Evolutionary conservation across 2,329 filamentous ascomycete species (phyloP).

Genomic region (Penicillium sp.): DNA sequence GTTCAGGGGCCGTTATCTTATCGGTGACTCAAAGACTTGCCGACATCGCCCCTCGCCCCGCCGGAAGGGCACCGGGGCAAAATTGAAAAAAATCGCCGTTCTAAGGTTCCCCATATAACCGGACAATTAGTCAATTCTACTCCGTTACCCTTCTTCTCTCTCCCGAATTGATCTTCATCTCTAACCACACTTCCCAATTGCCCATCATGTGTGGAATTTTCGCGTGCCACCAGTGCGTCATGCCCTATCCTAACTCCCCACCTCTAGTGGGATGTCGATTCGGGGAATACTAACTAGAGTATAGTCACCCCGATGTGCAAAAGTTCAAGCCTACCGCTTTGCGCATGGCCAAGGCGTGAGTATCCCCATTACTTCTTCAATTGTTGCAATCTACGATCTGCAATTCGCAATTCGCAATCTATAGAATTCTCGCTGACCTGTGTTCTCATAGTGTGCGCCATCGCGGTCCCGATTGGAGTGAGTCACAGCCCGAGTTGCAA

Average conservation of each 20-base stretch:
- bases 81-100: conserved; percentile 20
- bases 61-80: conserved; percentile 5
- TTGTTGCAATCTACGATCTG: neutral
- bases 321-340: conserved; percentile 96
- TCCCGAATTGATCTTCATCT: conserved; percentile 14
- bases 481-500: conserved; percentile 47
- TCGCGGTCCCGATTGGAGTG: conserved; percentile 97
- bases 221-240: conserved; percentile 80
- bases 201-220: conserved; percentile 93
- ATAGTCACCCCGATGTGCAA: conserved; percentile 82
- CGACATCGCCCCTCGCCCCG: conserved; percentile 26
- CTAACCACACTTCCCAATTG: conserved; percentile 21
- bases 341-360: conserved; percentile 90
- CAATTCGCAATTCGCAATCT: neutral
- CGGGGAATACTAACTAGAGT: conserved; percentile 19
- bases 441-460: conserved; percentile 71
- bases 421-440: conserved; percentile 34
- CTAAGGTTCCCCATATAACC: conserved; percentile 17
- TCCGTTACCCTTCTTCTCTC: conserved; percentile 7
- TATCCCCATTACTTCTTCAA: conserved; percentile 25
- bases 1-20: conserved; percentile 50
- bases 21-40: conserved; percentile 30
- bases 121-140: conserved; percentile 24
- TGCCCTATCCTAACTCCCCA: conserved; percentile 9
- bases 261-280: conserved; percentile 5